Percentiles rank a stretch among this genome's conserved stretches.
Conservation (phyloP, 129 eudicot genomes). For the Apium graveolens region DNA sequence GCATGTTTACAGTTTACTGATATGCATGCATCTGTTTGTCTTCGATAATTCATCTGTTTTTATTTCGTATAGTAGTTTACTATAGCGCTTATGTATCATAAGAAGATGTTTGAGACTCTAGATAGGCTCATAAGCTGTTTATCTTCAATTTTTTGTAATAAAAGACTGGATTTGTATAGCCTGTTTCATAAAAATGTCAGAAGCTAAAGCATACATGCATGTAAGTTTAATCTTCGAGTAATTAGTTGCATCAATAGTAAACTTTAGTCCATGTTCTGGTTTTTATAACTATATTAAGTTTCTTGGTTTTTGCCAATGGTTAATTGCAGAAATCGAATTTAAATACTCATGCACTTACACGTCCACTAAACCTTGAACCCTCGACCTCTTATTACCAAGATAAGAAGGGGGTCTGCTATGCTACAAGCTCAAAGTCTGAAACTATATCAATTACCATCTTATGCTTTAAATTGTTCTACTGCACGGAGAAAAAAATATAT, state of each 20-base stretch:
- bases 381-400: neutral
- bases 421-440: neutral
- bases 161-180: neutral
- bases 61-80: neutral
- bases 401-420: neutral
- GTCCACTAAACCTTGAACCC: neutral
- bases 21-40: neutral
- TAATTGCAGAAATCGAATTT: neutral
- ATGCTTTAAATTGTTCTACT: neutral
- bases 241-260: neutral
- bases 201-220: neutral
- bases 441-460: neutral
- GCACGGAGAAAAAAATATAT: neutral
- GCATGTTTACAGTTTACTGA: neutral
- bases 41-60: neutral
- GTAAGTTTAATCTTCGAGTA: neutral
- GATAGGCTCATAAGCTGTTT: neutral
- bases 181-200: no score
- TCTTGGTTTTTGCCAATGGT: neutral
- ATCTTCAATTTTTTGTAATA: neutral
- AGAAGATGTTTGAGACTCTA: neutral
- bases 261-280: neutral
- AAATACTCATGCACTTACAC: neutral
- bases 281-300: neutral
- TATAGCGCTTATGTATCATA: neutral